A percentile compares a stretch with the other conserved stretches of the same genome.
phyloP scores from a whole-genome alignment of 2,329 filamentous ascomycete genomes.

The Epichloe baconii region DNA sequence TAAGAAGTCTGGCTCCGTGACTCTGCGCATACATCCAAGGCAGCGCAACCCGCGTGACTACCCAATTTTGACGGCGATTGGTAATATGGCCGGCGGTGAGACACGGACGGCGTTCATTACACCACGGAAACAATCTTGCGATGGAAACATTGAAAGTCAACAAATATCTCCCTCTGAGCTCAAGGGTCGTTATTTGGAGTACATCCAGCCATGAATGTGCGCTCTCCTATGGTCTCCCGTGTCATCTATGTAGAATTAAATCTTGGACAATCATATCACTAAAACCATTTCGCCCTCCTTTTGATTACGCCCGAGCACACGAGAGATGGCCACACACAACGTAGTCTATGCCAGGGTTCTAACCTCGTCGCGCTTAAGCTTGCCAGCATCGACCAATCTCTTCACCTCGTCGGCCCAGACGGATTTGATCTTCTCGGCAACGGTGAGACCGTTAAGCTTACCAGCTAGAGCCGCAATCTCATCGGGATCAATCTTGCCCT shows the following conservation, averaged over 20 bases:
- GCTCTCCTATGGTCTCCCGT: neutral
- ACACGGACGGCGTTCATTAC: too few species aligned
- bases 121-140: too few species aligned
- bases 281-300: neutral
- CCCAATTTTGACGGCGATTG: too few species aligned
- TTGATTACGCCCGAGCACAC: neutral
- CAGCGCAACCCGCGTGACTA: too few species aligned
- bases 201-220: neutral
- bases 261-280: neutral
- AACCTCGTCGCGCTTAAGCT: constrained; percentile 71
- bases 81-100: too few species aligned
- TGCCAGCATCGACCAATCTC: constrained; percentile 67
- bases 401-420: constrained; percentile 69
- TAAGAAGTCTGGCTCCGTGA: too few species aligned
- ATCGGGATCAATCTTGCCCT: constrained; percentile 79
- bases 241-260: neutral
- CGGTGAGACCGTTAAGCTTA: constrained; percentile 69
- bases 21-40: too few species aligned
- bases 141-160: neutral
- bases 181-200: neutral
- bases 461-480: constrained; percentile 74
- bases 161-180: neutral
- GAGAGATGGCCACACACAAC: neutral
- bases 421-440: constrained; percentile 71
- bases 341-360: constrained; percentile 44